phyloP scores from a whole-genome alignment of 257 asterid genomes.

The Forsythia suspensa region DNA sequence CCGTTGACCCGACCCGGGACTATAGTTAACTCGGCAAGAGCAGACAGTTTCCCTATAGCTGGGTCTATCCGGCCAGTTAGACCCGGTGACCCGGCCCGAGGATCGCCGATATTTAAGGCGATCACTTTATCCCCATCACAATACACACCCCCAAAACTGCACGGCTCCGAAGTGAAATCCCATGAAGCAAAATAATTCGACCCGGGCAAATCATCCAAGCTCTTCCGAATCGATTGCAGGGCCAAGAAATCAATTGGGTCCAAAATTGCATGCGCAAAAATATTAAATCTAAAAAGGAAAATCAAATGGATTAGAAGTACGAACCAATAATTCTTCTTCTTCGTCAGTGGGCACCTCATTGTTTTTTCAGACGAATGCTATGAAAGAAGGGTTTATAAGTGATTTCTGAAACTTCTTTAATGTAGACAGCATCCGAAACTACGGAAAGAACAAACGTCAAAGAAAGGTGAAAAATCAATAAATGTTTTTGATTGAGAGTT shows the following conservation, averaged over 20 bases:
- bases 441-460: constrained; percentile 27
- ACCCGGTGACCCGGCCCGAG: constrained; percentile 84
- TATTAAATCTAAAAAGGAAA: background rate
- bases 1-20: constrained; percentile 86
- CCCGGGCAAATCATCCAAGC: constrained; percentile 73
- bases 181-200: constrained; percentile 75
- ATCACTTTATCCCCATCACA: constrained; percentile 69
- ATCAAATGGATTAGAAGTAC: constrained; percentile 22
- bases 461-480: background rate
- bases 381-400: constrained; percentile 32
- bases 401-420: constrained; percentile 31
- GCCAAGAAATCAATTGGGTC: constrained; percentile 89
- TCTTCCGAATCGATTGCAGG: constrained; percentile 63
- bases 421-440: constrained; percentile 50
- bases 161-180: constrained; percentile 94
- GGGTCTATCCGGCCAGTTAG: constrained; percentile 65
- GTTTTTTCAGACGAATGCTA: constrained; percentile 8
- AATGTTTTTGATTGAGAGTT: background rate
- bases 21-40: constrained; percentile 67
- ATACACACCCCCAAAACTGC: constrained; percentile 75
- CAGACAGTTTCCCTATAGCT: constrained; percentile 69
- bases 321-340: constrained; percentile 11
- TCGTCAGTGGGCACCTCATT: constrained; percentile 15
- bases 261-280: constrained; percentile 43
- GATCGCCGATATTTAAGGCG: constrained; percentile 83